Evolutionary conservation across 1,284 basidiomycete species (phyloP).

Genomic region (Ustilago hordei): DNA sequence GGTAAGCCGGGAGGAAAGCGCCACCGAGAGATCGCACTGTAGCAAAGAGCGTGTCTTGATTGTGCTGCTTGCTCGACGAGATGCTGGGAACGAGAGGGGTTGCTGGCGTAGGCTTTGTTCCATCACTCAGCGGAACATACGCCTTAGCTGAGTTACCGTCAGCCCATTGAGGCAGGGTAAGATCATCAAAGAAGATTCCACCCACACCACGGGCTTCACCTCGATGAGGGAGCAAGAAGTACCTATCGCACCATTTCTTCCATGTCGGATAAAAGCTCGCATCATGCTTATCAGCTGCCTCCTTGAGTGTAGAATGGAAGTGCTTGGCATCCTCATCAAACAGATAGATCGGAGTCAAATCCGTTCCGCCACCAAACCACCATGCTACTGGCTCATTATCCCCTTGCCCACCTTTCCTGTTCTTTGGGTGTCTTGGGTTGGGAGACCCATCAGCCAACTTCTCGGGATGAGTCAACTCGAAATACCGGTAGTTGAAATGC

Average conservation of each 20-base stretch:
- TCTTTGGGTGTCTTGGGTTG: conserved; percentile 63
- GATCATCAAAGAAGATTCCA: conserved; percentile 90
- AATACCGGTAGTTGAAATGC: conserved; percentile 97
- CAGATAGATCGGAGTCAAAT: conserved; percentile 93
- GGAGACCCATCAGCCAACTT: conserved; percentile 65
- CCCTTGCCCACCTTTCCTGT: conserved; percentile 32
- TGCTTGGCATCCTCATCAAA: conserved; percentile 86
- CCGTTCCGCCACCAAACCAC: conserved; percentile 99
- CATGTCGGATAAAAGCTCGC: conserved; percentile 80
- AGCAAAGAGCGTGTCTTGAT: conserved; percentile 61
- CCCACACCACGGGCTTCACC: conserved; percentile 89
- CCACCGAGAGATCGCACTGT: conserved; percentile 64
- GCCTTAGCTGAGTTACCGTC: conserved; percentile 11
- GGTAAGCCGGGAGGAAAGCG: conserved; percentile 66
- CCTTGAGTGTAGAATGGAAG: conserved; percentile 85
- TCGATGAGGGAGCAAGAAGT: conserved; percentile 96
- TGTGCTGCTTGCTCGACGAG: conserved; percentile 53
- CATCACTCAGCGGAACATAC: conserved; percentile 60
- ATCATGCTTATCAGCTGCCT: conserved; percentile 82
- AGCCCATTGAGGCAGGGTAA: conserved; percentile 58
- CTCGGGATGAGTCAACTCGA: conserved; percentile 75
- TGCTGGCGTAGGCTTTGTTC: conserved; percentile 29
- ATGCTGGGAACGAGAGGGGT: conserved; percentile 31
- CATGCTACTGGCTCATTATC: conserved; percentile 77
- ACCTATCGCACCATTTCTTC: conserved; percentile 98